Evolutionary conservation across 2,329 filamentous ascomycete genomes (phyloP), one percentile per base, ranked within the genome.

Genomic region (Monosporascus sp.): DNA sequence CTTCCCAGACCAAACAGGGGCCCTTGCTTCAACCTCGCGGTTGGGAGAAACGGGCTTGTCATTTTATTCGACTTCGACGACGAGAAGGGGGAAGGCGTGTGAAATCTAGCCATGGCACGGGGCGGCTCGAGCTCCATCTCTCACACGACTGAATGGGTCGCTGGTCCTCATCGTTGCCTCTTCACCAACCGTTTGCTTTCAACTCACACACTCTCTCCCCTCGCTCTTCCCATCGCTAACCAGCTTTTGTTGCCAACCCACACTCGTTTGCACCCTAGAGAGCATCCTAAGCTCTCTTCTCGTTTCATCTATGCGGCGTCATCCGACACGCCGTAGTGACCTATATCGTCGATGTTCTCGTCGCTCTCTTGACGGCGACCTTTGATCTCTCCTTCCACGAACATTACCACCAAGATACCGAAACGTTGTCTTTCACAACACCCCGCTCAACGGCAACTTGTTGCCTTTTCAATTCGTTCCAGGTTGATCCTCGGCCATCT

Each of bases 401-500:
- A 17, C 8, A 38, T 43, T 26, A 26, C 20, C n/a, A 40, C 36
- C 22, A 45, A 52, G 45, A 51, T 52, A 38, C 49, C 50, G 38
- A 26, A 52, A 52, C 49, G 44, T 48, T 36, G 51, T 57, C 52
- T 59, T 59, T 53, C 51, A 49, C 54, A 49, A 27, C 51, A 54
- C 49, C 50, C 55, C 62, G 56, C 56, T 58, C 59, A 61, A 57
- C 51, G 64, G 63, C 62, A 65, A 59, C 59, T 62, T 63, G 53
- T 62, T 67, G 59, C 61, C 59, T 59, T 58, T 68, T 73, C 62
- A 59, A 56, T 79, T 79, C 76, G 69, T 74, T 74, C 76, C 77
- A 77, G 80, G 80, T 82, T 82, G 80, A 82, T 73, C 79, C 79
- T 82, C 70, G 79, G 78, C 74, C 70, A 57, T 67, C 63, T 74